Conservation (phyloP, 2,329 filamentous ascomycete genomes). For the Colletotrichum sp. region DNA sequence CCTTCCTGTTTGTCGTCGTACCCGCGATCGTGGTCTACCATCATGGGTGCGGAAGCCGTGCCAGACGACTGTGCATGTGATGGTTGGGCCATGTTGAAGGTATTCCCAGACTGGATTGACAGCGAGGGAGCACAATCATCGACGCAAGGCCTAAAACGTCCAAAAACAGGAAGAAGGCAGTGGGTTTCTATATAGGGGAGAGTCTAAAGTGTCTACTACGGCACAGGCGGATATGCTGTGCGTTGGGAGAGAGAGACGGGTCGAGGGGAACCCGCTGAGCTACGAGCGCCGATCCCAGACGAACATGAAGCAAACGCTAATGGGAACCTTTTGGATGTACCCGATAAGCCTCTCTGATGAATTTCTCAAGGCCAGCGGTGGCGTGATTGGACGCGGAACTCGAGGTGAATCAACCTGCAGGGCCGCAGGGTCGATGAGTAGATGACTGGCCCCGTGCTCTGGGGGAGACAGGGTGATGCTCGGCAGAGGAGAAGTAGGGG, state of each 20-base stretch:
- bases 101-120: slow-evolving; percentile 16
- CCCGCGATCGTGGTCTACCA: slow-evolving; percentile 30
- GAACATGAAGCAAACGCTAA: slow-evolving; percentile 24
- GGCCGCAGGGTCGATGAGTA: not conserved
- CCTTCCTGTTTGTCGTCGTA: slow-evolving; percentile 30
- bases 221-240: not conserved
- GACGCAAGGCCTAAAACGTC: not conserved
- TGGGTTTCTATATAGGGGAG: slow-evolving; percentile 24
- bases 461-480: slow-evolving; percentile 9
- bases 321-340: not conserved
- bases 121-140: slow-evolving; percentile 14
- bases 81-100: slow-evolving; percentile 33
- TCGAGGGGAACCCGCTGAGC: slow-evolving; percentile 8
- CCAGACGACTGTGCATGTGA: slow-evolving; percentile 35
- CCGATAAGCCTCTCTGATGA: not conserved
- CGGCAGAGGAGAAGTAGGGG: not conserved
- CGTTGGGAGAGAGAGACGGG: not conserved
- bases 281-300: slow-evolving; percentile 21
- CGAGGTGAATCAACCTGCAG: slow-evolving; percentile 1
- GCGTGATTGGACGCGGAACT: slow-evolving; percentile 2
- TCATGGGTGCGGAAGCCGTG: slow-evolving; percentile 26
- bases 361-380: not conserved
- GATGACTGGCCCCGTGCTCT: not conserved
- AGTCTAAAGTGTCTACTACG: slow-evolving; percentile 16
- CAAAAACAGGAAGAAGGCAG: slow-evolving; percentile 10